These are phyloP conservation scores for Xylariaceae sp. DNA, from an alignment of 2,329 filamentous ascomycete species.

Conservation along the genomic window DNA sequence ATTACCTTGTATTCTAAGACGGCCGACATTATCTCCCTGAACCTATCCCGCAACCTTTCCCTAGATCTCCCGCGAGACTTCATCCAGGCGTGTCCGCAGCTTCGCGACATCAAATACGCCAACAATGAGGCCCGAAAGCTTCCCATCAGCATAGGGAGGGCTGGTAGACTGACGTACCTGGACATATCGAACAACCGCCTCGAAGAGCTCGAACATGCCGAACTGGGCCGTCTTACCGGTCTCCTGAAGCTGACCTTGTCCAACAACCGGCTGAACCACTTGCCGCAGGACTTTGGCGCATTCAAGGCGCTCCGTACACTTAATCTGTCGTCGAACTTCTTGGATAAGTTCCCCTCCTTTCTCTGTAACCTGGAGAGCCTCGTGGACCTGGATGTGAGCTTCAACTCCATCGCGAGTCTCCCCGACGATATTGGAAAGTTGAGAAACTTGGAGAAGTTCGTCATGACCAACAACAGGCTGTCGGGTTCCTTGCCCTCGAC, in stretches of 20 bases:
- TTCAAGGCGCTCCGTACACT: conserved; percentile 75
- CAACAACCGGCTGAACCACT: conserved; percentile 76
- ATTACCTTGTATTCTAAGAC: conserved; percentile 90
- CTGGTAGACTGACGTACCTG: conserved; percentile 74
- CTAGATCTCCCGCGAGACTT: conserved; percentile 94
- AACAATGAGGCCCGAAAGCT: conserved; percentile 87
- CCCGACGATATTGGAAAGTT: conserved; percentile 73
- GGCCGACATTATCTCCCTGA: conserved; percentile 86
- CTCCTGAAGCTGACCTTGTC: conserved; percentile 86
- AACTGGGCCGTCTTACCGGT: conserved; percentile 66
- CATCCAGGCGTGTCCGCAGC: conserved; percentile 82
- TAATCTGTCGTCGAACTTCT: conserved; percentile 89
- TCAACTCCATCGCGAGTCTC: conserved; percentile 78
- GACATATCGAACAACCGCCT: conserved; percentile 93
- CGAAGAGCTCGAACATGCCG: conserved; percentile 78
- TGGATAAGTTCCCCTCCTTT: conserved; percentile 78
- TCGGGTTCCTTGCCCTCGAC: conserved; percentile 64
- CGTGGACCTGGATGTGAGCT: conserved; percentile 91
- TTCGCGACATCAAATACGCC: conserved; percentile 92
- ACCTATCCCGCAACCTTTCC: conserved; percentile 85
- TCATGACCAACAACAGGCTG: conserved; percentile 92
- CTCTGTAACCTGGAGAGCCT: conserved; percentile 74
- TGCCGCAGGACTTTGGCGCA: conserved; percentile 75
- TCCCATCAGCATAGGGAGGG: conserved; percentile 75
- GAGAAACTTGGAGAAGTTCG: conserved; percentile 74